Conservation (phyloP, 148 eudicot genomes). For the Persicaria tinctoria region DNA sequence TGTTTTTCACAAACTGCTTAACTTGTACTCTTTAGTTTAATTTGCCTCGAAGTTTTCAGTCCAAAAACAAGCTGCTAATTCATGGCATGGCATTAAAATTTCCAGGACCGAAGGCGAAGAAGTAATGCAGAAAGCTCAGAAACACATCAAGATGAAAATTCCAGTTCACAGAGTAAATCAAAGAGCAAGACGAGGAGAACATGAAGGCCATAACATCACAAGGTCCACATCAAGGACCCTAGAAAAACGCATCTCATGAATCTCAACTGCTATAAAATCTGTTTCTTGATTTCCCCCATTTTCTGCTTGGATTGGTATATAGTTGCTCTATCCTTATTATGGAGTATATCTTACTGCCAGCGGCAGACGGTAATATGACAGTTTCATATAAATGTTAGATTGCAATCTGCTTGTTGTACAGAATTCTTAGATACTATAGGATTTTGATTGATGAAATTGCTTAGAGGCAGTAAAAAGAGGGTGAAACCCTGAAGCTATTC, state of each 20-base stretch:
- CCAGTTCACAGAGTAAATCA: neutral
- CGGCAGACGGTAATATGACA: neutral
- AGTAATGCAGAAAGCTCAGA: constrained; percentile 8
- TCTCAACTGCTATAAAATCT: neutral
- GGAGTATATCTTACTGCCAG: constrained; percentile 4
- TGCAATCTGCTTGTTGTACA: constrained; percentile 10
- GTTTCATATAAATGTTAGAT: neutral
- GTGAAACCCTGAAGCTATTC: neutral
- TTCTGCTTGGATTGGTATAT: constrained; percentile 7
- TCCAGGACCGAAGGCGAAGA: constrained; percentile 12
- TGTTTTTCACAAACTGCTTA: neutral
- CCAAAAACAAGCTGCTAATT: neutral
- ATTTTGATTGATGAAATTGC: constrained; percentile 5
- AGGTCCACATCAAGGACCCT: neutral
- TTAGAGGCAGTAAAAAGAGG: neutral
- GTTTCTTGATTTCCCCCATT: neutral
- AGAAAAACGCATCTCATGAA: neutral
- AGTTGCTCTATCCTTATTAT: neutral
- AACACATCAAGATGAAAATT: neutral
- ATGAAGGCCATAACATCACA: neutral
- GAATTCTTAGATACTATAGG: constrained; percentile 9
- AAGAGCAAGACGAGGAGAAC: neutral
- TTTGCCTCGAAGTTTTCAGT: neutral
- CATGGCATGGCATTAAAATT: neutral
- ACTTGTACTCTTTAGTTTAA: neutral